Evolutionary conservation across 2,329 filamentous ascomycete species (phyloP).

Genomic region (Cephalotrichum gorgonifer): DNA sequence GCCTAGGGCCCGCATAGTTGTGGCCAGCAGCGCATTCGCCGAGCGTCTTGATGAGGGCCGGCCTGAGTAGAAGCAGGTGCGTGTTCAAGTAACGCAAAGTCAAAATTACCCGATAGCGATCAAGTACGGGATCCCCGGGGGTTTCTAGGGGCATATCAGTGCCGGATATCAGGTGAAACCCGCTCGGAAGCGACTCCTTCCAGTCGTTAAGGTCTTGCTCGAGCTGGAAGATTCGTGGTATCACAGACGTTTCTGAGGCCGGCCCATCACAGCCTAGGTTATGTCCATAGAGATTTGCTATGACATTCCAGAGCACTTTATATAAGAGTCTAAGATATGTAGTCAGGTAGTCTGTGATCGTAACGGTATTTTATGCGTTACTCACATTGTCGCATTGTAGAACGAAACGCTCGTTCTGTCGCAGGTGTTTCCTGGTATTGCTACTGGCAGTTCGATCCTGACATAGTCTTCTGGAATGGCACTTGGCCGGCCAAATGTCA

Average conservation of each 20-base stretch:
- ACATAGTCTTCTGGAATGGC: slow-evolving; percentile 1
- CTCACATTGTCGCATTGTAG: neutral
- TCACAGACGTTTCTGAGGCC: neutral
- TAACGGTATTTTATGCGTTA: no score
- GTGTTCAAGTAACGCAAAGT: slow-evolving; percentile 6
- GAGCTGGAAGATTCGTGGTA: neutral
- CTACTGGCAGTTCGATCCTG: neutral
- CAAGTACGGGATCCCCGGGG: neutral
- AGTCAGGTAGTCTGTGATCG: neutral
- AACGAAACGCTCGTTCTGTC: neutral
- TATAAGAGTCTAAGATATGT: no score
- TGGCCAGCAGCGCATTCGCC: neutral
- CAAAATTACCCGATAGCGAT: slow-evolving; percentile 1
- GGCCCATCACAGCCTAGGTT: neutral
- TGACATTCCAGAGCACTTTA: neutral
- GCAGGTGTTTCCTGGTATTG: neutral
- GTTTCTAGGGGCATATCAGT: neutral
- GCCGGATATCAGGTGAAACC: neutral
- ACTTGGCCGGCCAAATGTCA: slow-evolving; percentile 1
- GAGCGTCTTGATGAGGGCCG: slow-evolving; percentile 4
- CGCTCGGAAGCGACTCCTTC: neutral
- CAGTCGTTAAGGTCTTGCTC: neutral
- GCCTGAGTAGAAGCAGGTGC: slow-evolving; percentile 3
- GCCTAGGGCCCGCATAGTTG: neutral
- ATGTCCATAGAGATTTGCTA: slow-evolving; percentile 1